Evolutionary conservation across 164 flowering plant genomes (phyloP), one percentile per base, ranked within the genome.

Genomic region (Piper longum): DNA sequence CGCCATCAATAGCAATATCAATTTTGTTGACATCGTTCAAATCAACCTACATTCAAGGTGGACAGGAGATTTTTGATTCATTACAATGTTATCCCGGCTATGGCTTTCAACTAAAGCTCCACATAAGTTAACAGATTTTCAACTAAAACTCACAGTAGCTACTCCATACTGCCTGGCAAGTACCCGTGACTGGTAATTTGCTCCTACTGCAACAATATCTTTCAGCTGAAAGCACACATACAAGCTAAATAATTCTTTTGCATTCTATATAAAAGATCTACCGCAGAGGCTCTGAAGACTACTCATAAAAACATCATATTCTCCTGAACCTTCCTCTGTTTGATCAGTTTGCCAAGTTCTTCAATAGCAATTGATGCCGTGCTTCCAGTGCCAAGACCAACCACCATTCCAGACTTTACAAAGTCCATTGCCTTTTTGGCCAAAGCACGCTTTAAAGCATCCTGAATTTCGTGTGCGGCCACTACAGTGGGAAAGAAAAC

Each of bases 321-420:
- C 7, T 36, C 12, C 4, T 61, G 60, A 56, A 72, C 75, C 75
- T 72, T 68, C 42, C 68, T 63, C 62, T 61, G 62, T 61, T 9
- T 68, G 39, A 72, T 72, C 56, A 72, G 62, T 57, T 41, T 64
- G 55, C 75, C 75, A 57, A 72, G 71, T 64, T 72, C 69, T 65
- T 72, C 71, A 67, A 62, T 72, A 41, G 75, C 75, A 68, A 72
- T 40, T 45, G 75, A 72, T 56, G 75, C 71, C 5, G 75, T 72
- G 66, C 75, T 72, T 68, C 75, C 75, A 19, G 75, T 68, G 40
- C 75, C 75, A 41, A 72, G 75, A 42, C 75, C 75, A 52, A 72
- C 43, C 57, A 72, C 75, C 75, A 72, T 72, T 56, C 75, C 75
- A 61, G 75, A 64, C 59, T 72, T 72, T 14, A 72, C 71, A 41